Percentiles rank a stretch among this genome's conserved stretches.
Conservation (phyloP, 2,329 filamentous ascomycete genomes). For the Colletotrichum graminicola region DNA sequence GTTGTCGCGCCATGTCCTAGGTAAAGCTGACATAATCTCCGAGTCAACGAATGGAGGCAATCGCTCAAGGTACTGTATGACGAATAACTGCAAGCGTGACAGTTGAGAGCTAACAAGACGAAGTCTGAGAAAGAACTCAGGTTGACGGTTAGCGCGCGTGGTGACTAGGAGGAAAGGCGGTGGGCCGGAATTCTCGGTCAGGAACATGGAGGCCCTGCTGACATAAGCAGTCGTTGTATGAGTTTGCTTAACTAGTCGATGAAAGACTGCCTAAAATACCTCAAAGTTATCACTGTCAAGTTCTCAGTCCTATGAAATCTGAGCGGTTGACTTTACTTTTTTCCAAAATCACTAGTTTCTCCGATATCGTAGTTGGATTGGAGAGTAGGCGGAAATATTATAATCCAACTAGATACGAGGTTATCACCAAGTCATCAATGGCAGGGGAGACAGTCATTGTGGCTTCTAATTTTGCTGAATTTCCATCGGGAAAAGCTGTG, state of each 20-base stretch:
- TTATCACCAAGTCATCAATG: too few species aligned
- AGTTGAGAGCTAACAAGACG: neutral
- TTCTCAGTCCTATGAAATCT: neutral
- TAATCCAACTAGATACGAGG: too few species aligned
- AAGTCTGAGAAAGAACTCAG: neutral
- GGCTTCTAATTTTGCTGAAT: too few species aligned
- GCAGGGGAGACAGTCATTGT: too few species aligned
- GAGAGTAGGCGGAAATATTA: too few species aligned
- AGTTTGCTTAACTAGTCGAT: neutral
- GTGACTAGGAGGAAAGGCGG: neutral
- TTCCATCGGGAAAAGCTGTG: too few species aligned
- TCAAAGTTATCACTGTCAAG: neutral
- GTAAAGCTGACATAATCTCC: slow-evolving; percentile 20
- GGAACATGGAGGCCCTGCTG: neutral
- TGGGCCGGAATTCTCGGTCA: neutral
- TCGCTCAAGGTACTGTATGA: neutral
- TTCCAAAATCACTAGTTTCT: neutral
- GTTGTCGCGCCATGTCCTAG: slow-evolving; percentile 48
- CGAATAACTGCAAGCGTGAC: neutral
- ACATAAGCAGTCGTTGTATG: neutral
- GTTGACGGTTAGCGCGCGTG: neutral
- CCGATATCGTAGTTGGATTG: neutral
- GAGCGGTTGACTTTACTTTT: neutral
- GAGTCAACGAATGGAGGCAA: rapidly evolving
- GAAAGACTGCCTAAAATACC: neutral